Base-by-base conservation (phyloP, 2,329 filamentous ascomycete genomes). In the Rhytidhysteron rufulum region DNA sequence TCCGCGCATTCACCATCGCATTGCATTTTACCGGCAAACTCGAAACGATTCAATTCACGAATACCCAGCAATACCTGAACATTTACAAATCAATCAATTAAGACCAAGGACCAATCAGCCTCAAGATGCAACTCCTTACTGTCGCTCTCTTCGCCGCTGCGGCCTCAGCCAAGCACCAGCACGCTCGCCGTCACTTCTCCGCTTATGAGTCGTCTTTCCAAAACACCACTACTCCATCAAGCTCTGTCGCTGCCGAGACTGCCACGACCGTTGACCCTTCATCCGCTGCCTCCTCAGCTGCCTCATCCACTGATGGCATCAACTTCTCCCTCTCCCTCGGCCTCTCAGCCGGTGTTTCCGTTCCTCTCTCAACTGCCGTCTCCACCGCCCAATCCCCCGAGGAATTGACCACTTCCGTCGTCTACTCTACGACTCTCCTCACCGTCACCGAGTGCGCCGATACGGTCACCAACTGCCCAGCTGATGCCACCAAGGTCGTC, bases 381-480 rank as follows among this genome's bases (percentile, higher is more conserved):
- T 38, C 37, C 34, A 44, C 44, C 24, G 44, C 42, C 29, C 48
- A 45, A 21, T 33, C 35, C 19, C 31, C 34, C 35, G 20, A 27
- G 8, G 34, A 20, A 33, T 19, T 19, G 18, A 10, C 16, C 8
- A 43, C 41, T 15, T 35, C 31, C 21, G 63, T 58, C 20, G 51
- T 63, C 45, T 66, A 59, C 51, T 40, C 47, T 31, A 67, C 65
- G 30, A 50, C 49, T 32, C 41, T 58, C 39, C 45, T 63, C 44
- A 67, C 65, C 20, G 51, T 67, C 44, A 53, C 46, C 41, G 52
- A 52, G 44, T 68, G 65, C 47, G 49, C 53, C 3, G 27, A 57
- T 5, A 47, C 42, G 13, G 57, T 65, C 40, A 57, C 52, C 34
- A 47, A 57, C 43, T 68, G 65, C 49, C 65, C 64, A 11, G 43